A percentile compares a stretch with the other conserved stretches of the same genome.
Evolutionary conservation across 345 rosid species (phyloP).

Genomic region (Trapa incisa): DNA sequence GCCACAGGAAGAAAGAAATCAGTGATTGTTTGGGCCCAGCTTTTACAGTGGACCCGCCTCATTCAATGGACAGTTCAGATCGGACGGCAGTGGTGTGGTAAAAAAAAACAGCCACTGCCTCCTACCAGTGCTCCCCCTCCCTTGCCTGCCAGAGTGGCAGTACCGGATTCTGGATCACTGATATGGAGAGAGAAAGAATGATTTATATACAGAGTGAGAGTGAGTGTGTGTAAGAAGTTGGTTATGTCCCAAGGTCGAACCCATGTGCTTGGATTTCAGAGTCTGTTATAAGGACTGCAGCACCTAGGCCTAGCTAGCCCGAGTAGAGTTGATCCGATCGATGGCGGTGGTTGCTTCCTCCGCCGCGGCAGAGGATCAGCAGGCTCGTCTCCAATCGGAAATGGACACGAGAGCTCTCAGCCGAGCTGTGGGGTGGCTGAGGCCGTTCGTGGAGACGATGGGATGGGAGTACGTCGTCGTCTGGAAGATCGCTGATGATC

Average conservation of each 20-base stretch:
- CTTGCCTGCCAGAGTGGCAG: too few relatives aligned
- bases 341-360: background rate
- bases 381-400: background rate
- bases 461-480: conserved; percentile 74
- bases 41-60: background rate
- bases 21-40: background rate
- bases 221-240: background rate
- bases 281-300: background rate
- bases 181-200: background rate
- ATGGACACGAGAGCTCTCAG: conserved; percentile 34
- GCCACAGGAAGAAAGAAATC: background rate
- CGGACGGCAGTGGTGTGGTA: too few relatives aligned
- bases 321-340: background rate
- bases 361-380: background rate
- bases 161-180: background rate
- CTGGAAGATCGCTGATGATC: conserved; percentile 76
- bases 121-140: background rate
- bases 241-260: background rate
- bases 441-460: conserved; percentile 52
- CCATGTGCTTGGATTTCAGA: conserved; percentile 1
- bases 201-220: background rate
- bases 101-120: background rate
- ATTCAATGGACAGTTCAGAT: background rate
- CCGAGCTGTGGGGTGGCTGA: conserved; percentile 47
- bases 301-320: too few relatives aligned